These are phyloP conservation scores for Vitis vinifera DNA, from an alignment of 164 flowering plant genomes.

Conservation along the genomic window DNA sequence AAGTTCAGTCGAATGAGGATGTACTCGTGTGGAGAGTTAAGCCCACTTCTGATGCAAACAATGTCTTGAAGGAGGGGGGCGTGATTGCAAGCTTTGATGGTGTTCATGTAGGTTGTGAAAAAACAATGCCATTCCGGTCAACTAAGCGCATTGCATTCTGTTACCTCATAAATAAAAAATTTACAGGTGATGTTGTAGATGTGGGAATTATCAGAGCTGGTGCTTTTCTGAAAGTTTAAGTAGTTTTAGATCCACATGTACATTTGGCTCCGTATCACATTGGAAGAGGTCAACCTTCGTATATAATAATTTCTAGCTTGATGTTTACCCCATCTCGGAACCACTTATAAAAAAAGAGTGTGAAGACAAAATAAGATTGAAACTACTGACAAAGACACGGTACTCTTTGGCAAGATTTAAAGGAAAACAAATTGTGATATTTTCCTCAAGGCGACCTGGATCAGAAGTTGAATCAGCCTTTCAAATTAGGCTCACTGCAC, in stretches of 20 bases:
- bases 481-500: no score
- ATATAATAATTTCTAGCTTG: constrained; percentile 84
- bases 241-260: constrained; percentile 40
- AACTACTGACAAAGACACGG: constrained; percentile 81
- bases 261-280: constrained; percentile 94
- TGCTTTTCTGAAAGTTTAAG: constrained; percentile 47
- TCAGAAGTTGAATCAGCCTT: no score
- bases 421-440: no score
- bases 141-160: constrained; percentile 29
- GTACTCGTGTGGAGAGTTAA: constrained; percentile 88
- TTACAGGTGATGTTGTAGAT: constrained; percentile 85
- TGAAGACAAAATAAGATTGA: constrained; percentile 84
- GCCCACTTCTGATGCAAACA: constrained; percentile 83
- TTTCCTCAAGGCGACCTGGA: no score
- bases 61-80: constrained; percentile 84
- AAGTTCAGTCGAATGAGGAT: constrained; percentile 89
- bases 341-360: constrained; percentile 97
- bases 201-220: constrained; percentile 88
- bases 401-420: constrained; percentile 55
- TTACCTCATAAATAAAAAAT: constrained; percentile 94
- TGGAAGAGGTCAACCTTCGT: constrained; percentile 92
- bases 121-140: no score
- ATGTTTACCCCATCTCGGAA: constrained; percentile 95
- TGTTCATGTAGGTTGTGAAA: no score
- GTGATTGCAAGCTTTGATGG: constrained; percentile 64